phyloP scores from a whole-genome alignment of 495 filamentous ascomycete species.

The Penicillium crystallinum region DNA sequence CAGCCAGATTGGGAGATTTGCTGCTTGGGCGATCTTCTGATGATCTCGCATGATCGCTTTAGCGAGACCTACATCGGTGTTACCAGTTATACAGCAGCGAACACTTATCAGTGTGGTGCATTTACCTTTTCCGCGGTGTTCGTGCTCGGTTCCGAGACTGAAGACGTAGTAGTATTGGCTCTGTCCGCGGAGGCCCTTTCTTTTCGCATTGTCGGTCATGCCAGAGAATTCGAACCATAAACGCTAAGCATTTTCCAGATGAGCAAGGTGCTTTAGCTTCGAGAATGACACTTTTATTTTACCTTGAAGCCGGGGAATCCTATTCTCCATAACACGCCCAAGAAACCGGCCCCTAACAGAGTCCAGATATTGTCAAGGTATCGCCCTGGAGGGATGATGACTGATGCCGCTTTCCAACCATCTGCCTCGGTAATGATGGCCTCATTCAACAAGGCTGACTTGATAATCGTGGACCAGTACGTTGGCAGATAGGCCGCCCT shows the following conservation, averaged over 20 bases:
- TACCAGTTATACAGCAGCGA: neutral
- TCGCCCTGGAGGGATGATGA: slow-evolving; percentile 18
- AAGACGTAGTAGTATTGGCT: slow-evolving; percentile 27
- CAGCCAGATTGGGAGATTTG: slow-evolving; percentile 28
- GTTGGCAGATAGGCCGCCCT: slow-evolving; percentile 20
- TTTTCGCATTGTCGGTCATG: slow-evolving; percentile 25
- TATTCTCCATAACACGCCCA: slow-evolving; percentile 19
- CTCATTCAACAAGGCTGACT: slow-evolving; percentile 22
- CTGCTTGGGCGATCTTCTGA: slow-evolving; percentile 13
- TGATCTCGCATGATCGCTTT: slow-evolving; percentile 21
- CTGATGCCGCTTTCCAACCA: slow-evolving; percentile 24
- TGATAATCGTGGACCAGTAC: slow-evolving; percentile 20
- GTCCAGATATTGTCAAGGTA: slow-evolving; percentile 21
- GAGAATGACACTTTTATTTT: neutral
- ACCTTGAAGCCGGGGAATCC: slow-evolving; percentile 22
- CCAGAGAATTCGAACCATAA: slow-evolving; percentile 25
- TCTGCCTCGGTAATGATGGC: slow-evolving; percentile 26
- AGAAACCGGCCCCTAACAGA: slow-evolving; percentile 18
- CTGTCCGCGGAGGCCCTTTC: slow-evolving; percentile 19
- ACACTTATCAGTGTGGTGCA: neutral
- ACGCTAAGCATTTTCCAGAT: slow-evolving; percentile 7
- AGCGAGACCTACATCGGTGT: slow-evolving; percentile 16
- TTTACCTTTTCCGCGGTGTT: slow-evolving; percentile 26
- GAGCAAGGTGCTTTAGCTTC: neutral
- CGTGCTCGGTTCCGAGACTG: slow-evolving; percentile 23